Evolutionary conservation across 805 yeast genomes (phyloP).

Genomic region (Vanderwaltozyma tropicalis): DNA sequence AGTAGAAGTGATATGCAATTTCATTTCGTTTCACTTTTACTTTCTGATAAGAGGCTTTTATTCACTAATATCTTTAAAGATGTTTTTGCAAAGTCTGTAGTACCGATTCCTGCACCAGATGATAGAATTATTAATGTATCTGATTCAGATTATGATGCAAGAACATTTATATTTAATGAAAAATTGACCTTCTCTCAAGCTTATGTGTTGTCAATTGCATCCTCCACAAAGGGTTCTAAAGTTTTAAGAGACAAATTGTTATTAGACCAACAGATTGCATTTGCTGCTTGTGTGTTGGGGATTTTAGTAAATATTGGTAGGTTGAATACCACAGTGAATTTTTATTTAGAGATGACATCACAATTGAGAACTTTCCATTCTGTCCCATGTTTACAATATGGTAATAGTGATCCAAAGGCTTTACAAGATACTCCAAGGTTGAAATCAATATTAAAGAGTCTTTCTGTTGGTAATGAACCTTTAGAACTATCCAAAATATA

Average conservation of each 20-base stretch:
- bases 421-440: slow-evolving; percentile 91
- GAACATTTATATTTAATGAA: slow-evolving; percentile 29
- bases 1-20: slow-evolving; percentile 84
- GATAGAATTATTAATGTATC: slow-evolving; percentile 26
- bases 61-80: slow-evolving; percentile 55
- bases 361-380: slow-evolving; percentile 88
- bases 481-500: slow-evolving; percentile 56
- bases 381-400: slow-evolving; percentile 72
- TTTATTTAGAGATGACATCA: slow-evolving; percentile 91
- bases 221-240: slow-evolving; percentile 73
- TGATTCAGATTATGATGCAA: slow-evolving; percentile 30
- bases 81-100: slow-evolving; percentile 28
- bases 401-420: slow-evolving; percentile 46
- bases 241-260: slow-evolving; percentile 69
- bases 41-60: slow-evolving; percentile 51
- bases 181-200: slow-evolving; percentile 72
- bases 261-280: slow-evolving; percentile 49
- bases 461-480: slow-evolving; percentile 24
- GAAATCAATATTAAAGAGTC: slow-evolving; percentile 67
- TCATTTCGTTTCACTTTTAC: slow-evolving; percentile 57
- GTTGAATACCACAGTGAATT: slow-evolving; percentile 88
- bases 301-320: slow-evolving; percentile 84
- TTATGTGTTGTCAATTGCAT: slow-evolving; percentile 71
- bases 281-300: slow-evolving; percentile 71
- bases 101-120: slow-evolving; percentile 25